Conservation (phyloP, 1,284 basidiomycete species). For the Blastosporella zonata region DNA sequence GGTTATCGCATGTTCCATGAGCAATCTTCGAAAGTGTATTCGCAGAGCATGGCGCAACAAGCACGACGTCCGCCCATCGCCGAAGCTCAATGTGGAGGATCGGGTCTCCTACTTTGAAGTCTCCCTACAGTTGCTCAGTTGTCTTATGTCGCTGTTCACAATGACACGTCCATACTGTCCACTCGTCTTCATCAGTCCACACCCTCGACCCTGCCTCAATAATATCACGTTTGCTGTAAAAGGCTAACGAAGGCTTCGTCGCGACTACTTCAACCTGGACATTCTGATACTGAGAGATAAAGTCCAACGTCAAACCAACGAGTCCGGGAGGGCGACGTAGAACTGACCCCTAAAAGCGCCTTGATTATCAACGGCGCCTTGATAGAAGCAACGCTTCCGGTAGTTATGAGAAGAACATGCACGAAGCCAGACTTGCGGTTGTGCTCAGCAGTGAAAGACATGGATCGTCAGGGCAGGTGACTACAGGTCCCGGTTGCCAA, state of each 20-base stretch:
- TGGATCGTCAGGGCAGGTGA: slow-evolving; percentile 5
- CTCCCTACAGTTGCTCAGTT: slow-evolving; percentile 33
- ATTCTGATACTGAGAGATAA: slow-evolving; percentile 51
- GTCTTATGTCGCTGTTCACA: background rate
- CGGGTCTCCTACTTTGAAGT: slow-evolving; percentile 80
- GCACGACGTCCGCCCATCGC: slow-evolving; percentile 93
- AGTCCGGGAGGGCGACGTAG: background rate
- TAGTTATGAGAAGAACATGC: slow-evolving; percentile 83
- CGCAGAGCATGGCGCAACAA: slow-evolving; percentile 93
- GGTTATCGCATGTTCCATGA: slow-evolving; percentile 86
- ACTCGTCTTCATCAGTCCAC: slow-evolving; percentile 93
- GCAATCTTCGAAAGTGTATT: slow-evolving; percentile 95
- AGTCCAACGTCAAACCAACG: slow-evolving; percentile 6
- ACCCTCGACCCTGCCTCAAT: slow-evolving; percentile 58
- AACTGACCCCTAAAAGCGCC: slow-evolving; percentile 67
- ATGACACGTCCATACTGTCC: slow-evolving; percentile 54
- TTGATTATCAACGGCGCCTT: slow-evolving; percentile 89
- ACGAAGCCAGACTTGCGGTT: slow-evolving; percentile 43
- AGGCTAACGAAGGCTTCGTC: slow-evolving; percentile 75
- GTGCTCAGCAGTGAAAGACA: slow-evolving; percentile 41
- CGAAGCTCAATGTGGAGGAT: slow-evolving; percentile 96
- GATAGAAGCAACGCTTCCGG: slow-evolving; percentile 93
- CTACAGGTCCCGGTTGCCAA: too few species aligned
- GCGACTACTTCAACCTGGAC: slow-evolving; percentile 86
- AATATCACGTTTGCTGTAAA: slow-evolving; percentile 65